Conservation (phyloP, 805 yeast genomes). For the Cyberlindnera galapagoensis region DNA sequence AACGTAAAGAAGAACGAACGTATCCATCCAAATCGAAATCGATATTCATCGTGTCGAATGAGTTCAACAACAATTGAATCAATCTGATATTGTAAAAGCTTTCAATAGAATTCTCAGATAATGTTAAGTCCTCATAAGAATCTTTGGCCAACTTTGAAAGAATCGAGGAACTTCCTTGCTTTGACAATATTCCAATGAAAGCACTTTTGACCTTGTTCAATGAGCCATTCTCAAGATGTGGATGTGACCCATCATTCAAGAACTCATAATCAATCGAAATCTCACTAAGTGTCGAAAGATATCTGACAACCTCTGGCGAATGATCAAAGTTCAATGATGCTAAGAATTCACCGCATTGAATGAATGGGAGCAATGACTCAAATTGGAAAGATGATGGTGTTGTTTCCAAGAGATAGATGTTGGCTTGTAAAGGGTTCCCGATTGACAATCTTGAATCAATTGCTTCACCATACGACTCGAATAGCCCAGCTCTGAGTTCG, state of each 20-base stretch:
- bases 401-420: constrained; percentile 25
- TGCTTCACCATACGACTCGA: constrained; percentile 24
- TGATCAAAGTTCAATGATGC: constrained; percentile 14
- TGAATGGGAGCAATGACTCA: constrained; percentile 10
- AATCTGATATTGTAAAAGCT: constrained; percentile 30
- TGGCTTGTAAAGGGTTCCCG: constrained; percentile 41
- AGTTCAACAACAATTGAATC: constrained; percentile 27
- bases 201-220: background rate
- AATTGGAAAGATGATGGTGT: constrained; percentile 12
- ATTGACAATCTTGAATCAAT: constrained; percentile 35
- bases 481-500: constrained; percentile 17
- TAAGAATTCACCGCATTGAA: constrained; percentile 24
- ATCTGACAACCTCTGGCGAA: constrained; percentile 10
- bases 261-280: constrained; percentile 33
- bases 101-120: constrained; percentile 2
- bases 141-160: constrained; percentile 14
- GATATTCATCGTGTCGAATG: too few species aligned
- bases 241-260: constrained; percentile 14
- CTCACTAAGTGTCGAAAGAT: constrained; percentile 31
- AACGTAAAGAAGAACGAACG: constrained; percentile 28
- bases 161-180: constrained; percentile 19
- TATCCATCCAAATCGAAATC: constrained; percentile 25
- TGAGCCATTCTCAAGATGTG: background rate
- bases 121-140: constrained; percentile 9
- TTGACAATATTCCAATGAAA: constrained; percentile 6